Evolutionary conservation across 192 early-diverging fungal genomes (phyloP).

Genomic region (Jimgerdemannia flammicorona): DNA sequence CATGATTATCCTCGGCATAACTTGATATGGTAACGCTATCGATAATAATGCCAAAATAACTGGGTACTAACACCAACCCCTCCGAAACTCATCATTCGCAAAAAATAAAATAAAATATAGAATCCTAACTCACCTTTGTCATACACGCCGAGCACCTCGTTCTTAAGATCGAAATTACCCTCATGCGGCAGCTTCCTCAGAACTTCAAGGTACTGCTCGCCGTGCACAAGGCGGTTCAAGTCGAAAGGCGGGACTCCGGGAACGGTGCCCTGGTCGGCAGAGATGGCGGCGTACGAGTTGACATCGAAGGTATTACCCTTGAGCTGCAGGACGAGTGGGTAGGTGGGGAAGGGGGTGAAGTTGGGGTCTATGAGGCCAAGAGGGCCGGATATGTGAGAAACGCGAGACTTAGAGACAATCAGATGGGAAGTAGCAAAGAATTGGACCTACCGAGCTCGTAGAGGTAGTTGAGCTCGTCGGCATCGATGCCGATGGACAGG

Average conservation of each 20-base stretch:
- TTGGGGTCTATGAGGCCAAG: conserved; percentile 33
- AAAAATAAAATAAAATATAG: too few relatives aligned
- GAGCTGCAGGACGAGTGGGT: conserved; percentile 61
- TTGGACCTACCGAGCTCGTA: conserved; percentile 52
- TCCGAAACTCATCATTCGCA: too few relatives aligned
- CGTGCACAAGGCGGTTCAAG: conserved; percentile 68
- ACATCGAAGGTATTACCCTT: conserved; percentile 52
- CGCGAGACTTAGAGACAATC: background rate
- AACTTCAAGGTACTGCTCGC: conserved; percentile 66
- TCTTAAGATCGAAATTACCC: conserved; percentile 55
- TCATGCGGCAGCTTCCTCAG: conserved; percentile 52
- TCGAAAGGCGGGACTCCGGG: conserved; percentile 65
- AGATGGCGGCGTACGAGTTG: conserved; percentile 46
- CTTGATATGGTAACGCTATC: too few relatives aligned
- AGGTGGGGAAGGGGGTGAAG: conserved; percentile 70
- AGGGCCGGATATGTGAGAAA: background rate
- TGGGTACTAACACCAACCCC: too few relatives aligned
- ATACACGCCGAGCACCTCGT: conserved; percentile 60
- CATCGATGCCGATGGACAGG: conserved; percentile 56
- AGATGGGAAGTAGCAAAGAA: background rate
- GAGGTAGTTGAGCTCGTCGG: conserved; percentile 56
- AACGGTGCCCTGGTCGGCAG: conserved; percentile 23
- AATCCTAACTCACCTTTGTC: conserved; percentile 49
- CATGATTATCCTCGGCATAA: too few relatives aligned
- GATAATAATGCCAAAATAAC: too few relatives aligned